Conservation (phyloP, 2,329 filamentous ascomycete species). For the Diplodia seriata region DNA sequence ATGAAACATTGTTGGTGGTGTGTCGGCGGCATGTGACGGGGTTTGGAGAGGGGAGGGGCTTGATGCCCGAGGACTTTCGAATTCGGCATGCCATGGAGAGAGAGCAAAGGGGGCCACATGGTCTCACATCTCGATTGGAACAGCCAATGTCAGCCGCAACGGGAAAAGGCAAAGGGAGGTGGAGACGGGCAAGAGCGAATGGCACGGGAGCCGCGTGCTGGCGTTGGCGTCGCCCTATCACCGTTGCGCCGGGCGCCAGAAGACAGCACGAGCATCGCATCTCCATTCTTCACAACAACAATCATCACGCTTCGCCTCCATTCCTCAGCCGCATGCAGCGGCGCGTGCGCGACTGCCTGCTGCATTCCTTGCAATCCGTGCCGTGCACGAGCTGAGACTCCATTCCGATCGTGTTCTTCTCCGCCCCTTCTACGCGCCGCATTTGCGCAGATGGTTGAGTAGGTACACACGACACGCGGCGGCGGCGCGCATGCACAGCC, state of each 20-base stretch:
- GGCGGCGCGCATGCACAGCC: background rate
- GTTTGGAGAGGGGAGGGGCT: background rate
- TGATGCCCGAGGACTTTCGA: background rate
- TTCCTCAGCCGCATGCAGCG: slow-evolving; percentile 9
- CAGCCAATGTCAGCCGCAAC: too few relatives aligned
- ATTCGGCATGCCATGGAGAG: background rate
- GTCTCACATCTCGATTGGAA: background rate
- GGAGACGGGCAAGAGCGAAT: background rate
- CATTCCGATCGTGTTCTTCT: slow-evolving; percentile 1
- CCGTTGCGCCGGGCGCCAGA: background rate
- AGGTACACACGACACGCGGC: too few relatives aligned
- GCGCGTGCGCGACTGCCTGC: background rate
- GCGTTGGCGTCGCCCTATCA: slow-evolving; percentile 4
- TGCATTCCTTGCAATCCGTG: background rate
- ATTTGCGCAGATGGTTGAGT: background rate
- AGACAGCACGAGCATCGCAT: slow-evolving; percentile 4
- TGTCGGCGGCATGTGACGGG: background rate
- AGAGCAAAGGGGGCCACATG: background rate
- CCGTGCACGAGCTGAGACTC: background rate
- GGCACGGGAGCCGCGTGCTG: background rate
- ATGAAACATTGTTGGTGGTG: background rate
- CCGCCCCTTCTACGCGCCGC: slow-evolving; percentile 5
- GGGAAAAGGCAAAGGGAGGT: background rate
- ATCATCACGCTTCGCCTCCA: background rate
- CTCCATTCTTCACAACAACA: slow-evolving; percentile 10